A percentile compares a stretch with the other conserved stretches of the same genome.
phyloP scores from a whole-genome alignment of 257 asterid species.

The Handroanthus guayacan region DNA sequence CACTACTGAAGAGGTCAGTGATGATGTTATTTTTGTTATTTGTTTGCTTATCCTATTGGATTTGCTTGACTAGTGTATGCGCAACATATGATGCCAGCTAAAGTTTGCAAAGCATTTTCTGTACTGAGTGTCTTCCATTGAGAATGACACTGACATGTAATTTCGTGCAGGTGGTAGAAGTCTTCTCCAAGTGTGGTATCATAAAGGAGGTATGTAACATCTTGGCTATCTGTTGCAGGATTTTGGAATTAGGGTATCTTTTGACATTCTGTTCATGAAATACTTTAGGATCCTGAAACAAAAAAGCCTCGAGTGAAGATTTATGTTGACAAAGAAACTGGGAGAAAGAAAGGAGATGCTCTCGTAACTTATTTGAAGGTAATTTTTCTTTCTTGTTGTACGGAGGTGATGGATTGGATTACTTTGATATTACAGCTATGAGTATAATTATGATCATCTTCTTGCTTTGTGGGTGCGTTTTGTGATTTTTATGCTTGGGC shows the following conservation, averaged over 20 bases:
- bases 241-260: not conserved
- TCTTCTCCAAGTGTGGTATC: conserved; percentile 91
- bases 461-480: conserved; percentile 13
- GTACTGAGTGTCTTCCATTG: conserved; percentile 12
- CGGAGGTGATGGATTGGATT: conserved; percentile 21
- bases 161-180: conserved; percentile 78
- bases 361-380: conserved; percentile 92
- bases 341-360: conserved; percentile 92
- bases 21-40: conserved; percentile 22
- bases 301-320: conserved; percentile 93
- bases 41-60: conserved; percentile 16
- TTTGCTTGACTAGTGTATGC: conserved; percentile 13
- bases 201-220: conserved; percentile 80
- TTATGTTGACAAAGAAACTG: conserved; percentile 86
- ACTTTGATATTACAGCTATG: conserved; percentile 5
- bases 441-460: not conserved
- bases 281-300: conserved; percentile 88
- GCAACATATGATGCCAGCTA: conserved; percentile 5
- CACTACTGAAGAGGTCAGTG: conserved; percentile 83
- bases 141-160: conserved; percentile 43
- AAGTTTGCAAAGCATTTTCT: conserved; percentile 24
- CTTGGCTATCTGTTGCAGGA: conserved; percentile 21
- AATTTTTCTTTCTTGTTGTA: conserved; percentile 37
- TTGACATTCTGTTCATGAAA: conserved; percentile 38
- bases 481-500: conserved; percentile 16